These are phyloP conservation scores for Fusarium albidum DNA, from an alignment of 2,329 filamentous ascomycete genomes.

Conservation along the genomic window DNA sequence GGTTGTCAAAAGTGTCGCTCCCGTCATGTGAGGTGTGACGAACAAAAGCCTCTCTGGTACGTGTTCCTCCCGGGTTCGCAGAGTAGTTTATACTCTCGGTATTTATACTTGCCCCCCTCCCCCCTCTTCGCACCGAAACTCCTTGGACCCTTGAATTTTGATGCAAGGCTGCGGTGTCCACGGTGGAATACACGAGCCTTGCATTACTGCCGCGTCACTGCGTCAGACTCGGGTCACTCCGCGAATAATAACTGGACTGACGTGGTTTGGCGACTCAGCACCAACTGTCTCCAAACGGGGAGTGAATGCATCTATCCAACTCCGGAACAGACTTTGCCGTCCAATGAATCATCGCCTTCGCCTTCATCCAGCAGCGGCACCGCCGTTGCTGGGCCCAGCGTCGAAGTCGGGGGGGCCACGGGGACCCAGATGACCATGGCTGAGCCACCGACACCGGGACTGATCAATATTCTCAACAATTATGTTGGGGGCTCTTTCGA, in stretches of 20 bases:
- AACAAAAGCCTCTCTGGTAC: conserved; percentile 55
- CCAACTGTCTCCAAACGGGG: conserved; percentile 55
- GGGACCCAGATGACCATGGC: conserved; percentile 25
- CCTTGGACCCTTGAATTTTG: conserved; percentile 23
- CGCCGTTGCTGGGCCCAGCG: conserved; percentile 4
- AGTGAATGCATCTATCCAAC: conserved; percentile 51
- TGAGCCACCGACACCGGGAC: conserved; percentile 26
- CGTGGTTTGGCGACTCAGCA: conserved; percentile 44
- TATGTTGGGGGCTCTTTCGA: conserved; percentile 46
- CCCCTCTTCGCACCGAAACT: conserved; percentile 9
- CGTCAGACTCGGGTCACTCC: conserved; percentile 14
- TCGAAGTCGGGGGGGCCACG: conserved; percentile 11
- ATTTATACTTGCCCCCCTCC: conserved; percentile 19
- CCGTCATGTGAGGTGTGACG: conserved; percentile 57
- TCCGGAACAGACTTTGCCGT: conserved; percentile 36
- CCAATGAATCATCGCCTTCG: conserved; percentile 36
- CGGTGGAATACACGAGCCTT: conserved; percentile 33
- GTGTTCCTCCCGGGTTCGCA: conserved; percentile 30
- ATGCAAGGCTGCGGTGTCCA: conserved; percentile 32
- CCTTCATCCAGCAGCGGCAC: conserved; percentile 26
- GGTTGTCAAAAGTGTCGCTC: conserved; percentile 49
- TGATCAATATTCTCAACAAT: conserved; percentile 36
- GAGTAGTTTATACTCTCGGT: conserved; percentile 16
- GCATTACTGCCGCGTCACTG: conserved; percentile 21
- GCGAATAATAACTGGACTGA: conserved; percentile 27